A percentile compares a stretch with the other conserved stretches of the same genome.
Evolutionary conservation across 257 asterid species (phyloP).

Genomic region (Lycium barbarum): DNA sequence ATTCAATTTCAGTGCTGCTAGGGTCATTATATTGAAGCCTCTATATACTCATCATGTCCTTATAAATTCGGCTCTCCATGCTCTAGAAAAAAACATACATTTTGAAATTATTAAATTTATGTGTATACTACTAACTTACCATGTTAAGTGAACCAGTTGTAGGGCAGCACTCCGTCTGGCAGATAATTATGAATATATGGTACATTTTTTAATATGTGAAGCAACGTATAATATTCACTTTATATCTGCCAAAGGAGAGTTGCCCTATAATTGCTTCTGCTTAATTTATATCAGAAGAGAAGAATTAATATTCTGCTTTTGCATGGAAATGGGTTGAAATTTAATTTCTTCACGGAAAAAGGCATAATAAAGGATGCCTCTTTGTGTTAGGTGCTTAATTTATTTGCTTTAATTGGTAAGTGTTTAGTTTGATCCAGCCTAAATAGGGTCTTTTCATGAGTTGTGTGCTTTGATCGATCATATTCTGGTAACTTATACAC

Average conservation of each 20-base stretch:
- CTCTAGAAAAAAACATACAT: background rate
- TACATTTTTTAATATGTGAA: background rate
- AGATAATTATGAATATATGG: background rate
- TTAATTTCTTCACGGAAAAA: background rate
- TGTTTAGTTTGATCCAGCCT: background rate
- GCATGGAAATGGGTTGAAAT: background rate
- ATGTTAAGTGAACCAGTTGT: conserved; percentile 29
- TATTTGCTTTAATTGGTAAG: background rate
- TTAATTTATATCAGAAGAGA: conserved; percentile 23
- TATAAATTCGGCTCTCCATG: background rate
- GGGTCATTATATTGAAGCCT: background rate
- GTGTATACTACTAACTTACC: background rate
- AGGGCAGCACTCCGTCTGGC: conserved; percentile 35
- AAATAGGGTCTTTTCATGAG: background rate
- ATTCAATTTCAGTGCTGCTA: background rate
- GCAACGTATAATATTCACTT: background rate
- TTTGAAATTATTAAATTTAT: background rate
- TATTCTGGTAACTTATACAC: background rate
- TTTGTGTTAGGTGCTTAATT: background rate
- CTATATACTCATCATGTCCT: background rate
- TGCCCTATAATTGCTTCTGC: conserved; percentile 40
- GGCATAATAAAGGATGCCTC: background rate
- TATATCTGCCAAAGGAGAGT: conserved; percentile 44
- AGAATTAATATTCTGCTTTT: background rate
- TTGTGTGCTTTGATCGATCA: background rate